Base-by-base conservation (phyloP, 257 asterid species). In the Leptodermis oblonga region DNA sequence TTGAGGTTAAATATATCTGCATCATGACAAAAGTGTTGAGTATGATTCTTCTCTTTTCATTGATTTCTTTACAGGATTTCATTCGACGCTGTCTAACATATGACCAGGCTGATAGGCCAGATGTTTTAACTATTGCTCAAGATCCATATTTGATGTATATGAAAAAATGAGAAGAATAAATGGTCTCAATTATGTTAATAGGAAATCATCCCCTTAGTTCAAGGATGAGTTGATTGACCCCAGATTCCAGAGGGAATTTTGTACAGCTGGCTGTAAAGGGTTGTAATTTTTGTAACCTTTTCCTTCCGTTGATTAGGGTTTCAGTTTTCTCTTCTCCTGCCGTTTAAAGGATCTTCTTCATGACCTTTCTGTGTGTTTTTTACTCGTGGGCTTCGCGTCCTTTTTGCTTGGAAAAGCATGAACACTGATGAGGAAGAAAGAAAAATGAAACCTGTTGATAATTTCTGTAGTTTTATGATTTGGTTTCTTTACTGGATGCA, bases 71-170 rank as follows among this genome's bases (percentile, higher is more conserved):
- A 81, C 88, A 94, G 99, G 99, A 94, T 11, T 89, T 90, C 62
- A 87, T 94, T 70, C 96, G 99, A 31, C 88, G 99, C 62, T 94
- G 99, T 78, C 82, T 94, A 62, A 89, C 95, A 9, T 94, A 91
- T 67, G 84, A 85, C 73, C 99, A 94, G 78, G 91, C 81, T 4
- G 99, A 94, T 28, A 84, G 99, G 79, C 97, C 97, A 15, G 99
- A 94, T 74, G 99, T 91, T 63, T 68, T 94, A 51, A 70, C 81
- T 53, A 85, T 91, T 77, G 95, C 97, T 62, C 97, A 87, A 74
- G 96, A 91, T 79, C 97, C 96, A 31, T 94, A 85, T 82, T 83
- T 94, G 61, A 82, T 73, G 30, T 94, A 84, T 74, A 77, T 88
- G 65, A 94, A 94, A 86, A 94, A 89, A 81, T 89, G 84, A 88